phyloP scores from a whole-genome alignment of 129 eudicot genomes.

The Lactuca saligna region DNA sequence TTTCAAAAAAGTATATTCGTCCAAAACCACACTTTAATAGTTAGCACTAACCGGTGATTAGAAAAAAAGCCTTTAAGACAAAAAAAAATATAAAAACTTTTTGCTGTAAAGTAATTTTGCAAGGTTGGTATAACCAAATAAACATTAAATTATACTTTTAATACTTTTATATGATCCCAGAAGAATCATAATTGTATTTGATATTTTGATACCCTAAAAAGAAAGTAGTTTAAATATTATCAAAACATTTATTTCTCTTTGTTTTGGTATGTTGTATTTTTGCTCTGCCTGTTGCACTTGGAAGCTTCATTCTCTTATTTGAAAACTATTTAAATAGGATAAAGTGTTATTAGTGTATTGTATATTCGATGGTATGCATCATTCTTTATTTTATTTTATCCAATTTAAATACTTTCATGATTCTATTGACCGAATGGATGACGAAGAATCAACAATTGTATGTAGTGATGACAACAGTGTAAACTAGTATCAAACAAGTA shows the following conservation, averaged over 20 bases:
- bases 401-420: background rate
- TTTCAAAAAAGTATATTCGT: conserved; percentile 32
- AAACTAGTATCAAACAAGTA: no score
- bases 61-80: conserved; percentile 3
- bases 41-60: background rate
- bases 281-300: conserved; percentile 26
- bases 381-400: background rate
- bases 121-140: conserved; percentile 38
- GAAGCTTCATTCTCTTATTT: conserved; percentile 26
- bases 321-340: background rate
- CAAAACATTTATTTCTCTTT: conserved; percentile 8
- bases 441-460: background rate
- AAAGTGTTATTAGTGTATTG: conserved; percentile 14
- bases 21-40: conserved; percentile 37
- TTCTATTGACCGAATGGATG: background rate
- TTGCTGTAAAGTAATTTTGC: conserved; percentile 39
- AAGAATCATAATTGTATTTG: conserved; percentile 10
- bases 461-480: background rate
- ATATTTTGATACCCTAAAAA: conserved; percentile 21
- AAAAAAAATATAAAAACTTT: background rate
- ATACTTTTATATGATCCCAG: background rate
- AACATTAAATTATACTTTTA: background rate
- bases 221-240: conserved; percentile 22
- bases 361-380: conserved; percentile 1
- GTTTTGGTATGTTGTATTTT: conserved; percentile 21